Conservation (phyloP, 2,329 filamentous ascomycete genomes). For the Colletotrichum graminicola region DNA sequence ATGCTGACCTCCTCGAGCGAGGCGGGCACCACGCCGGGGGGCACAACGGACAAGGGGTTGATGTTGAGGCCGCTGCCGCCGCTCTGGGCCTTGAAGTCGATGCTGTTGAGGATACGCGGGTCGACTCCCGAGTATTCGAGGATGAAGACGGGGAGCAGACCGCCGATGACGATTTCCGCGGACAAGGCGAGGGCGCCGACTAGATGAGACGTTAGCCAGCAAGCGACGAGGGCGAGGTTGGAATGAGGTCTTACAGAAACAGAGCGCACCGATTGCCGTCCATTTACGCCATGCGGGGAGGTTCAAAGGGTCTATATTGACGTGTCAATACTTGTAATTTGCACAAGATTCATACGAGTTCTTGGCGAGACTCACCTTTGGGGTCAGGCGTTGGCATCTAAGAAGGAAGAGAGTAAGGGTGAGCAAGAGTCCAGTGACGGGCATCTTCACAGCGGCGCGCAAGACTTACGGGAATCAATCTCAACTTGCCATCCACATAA, state of each 20-base stretch:
- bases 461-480: conserved; percentile 44
- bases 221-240: not conserved
- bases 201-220: conserved; percentile 15
- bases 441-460: not conserved
- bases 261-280: conserved; percentile 47
- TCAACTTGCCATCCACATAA: conserved; percentile 43
- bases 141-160: conserved; percentile 50
- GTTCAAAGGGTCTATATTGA: conserved; percentile 48
- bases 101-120: conserved; percentile 45
- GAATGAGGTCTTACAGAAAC: conserved; percentile 46
- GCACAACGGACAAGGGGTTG: conserved; percentile 43
- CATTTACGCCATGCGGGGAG: conserved; percentile 49
- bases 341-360: not conserved
- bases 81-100: conserved; percentile 43
- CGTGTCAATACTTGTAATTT: conserved; percentile 14
- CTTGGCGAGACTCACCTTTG: conserved; percentile 43
- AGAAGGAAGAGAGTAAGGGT: not conserved
- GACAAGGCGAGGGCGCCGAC: conserved; percentile 48
- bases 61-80: conserved; percentile 46
- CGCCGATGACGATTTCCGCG: conserved; percentile 46
- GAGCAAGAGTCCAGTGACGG: not conserved
- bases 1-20: conserved; percentile 48
- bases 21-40: conserved; percentile 46
- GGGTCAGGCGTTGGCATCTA: conserved; percentile 49
- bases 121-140: conserved; percentile 52